A percentile compares a stretch with the other conserved stretches of the same genome.
These are phyloP conservation scores for Cladosporium sp. DNA, from an alignment of 2,329 filamentous ascomycete species.

Conservation along the genomic window DNA sequence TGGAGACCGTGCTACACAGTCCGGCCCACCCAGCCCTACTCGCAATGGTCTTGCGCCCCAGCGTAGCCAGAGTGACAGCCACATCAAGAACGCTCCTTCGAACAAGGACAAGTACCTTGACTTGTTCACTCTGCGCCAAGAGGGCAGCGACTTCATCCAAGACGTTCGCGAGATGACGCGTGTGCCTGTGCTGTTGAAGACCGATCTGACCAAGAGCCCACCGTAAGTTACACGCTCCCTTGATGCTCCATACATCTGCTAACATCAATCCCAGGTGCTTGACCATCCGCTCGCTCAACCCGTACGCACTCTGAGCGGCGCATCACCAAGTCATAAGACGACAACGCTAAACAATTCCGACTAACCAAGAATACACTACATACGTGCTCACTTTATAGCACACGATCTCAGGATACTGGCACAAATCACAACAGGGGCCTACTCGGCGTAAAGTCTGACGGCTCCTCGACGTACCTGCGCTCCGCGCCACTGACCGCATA, in stretches of 20 bases:
- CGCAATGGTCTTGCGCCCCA: conserved; percentile 66
- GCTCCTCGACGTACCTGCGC: conserved; percentile 4
- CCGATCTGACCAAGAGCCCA: conserved; percentile 96
- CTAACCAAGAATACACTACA: background rate
- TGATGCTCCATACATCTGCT: background rate
- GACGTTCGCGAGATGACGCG: conserved; percentile 97
- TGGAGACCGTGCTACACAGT: conserved; percentile 82
- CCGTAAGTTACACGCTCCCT: conserved; percentile 67
- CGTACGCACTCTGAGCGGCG: conserved; percentile 56
- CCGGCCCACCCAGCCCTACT: conserved; percentile 85
- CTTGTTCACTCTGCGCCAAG: conserved; percentile 83
- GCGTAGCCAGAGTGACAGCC: conserved; percentile 90
- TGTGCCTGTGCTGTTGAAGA: conserved; percentile 97
- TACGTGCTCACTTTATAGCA: conserved; percentile 15
- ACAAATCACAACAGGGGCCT: conserved; percentile 17
- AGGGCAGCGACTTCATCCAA: conserved; percentile 94
- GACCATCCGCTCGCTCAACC: conserved; percentile 79
- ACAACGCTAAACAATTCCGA: background rate
- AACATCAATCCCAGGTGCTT: conserved; percentile 58
- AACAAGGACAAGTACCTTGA: conserved; percentile 97
- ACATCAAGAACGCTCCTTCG: conserved; percentile 68
- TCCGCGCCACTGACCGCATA: conserved; percentile 20
- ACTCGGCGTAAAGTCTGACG: conserved; percentile 14
- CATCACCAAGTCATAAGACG: background rate
- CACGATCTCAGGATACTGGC: conserved; percentile 16